Percentiles rank a stretch among this genome's conserved stretches.
Evolutionary conservation across 2,329 filamentous ascomycete species (phyloP).

Genomic region (Ceratocystis destructans): DNA sequence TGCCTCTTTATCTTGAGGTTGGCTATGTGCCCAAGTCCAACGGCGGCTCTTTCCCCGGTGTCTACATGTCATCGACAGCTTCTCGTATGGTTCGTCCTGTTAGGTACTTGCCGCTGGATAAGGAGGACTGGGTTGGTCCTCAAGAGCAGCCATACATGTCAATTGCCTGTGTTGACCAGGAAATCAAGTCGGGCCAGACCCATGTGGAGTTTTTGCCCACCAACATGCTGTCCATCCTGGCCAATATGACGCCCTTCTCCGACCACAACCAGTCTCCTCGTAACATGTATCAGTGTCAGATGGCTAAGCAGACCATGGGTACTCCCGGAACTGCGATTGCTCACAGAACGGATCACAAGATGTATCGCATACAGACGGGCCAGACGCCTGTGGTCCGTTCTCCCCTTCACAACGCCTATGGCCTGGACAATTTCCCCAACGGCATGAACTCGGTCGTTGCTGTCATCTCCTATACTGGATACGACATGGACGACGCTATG

Average conservation of each 20-base stretch:
- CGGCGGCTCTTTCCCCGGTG: slow-evolving; percentile 87
- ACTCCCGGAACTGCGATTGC: slow-evolving; percentile 74
- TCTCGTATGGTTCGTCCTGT: slow-evolving; percentile 82
- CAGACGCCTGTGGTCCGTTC: slow-evolving; percentile 89
- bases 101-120: slow-evolving; percentile 78
- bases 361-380: slow-evolving; percentile 85
- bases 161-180: slow-evolving; percentile 78
- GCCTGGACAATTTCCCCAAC: slow-evolving; percentile 95
- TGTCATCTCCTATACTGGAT: slow-evolving; percentile 96
- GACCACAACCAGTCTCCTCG: slow-evolving; percentile 96
- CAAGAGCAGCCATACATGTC: slow-evolving; percentile 98
- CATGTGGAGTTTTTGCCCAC: slow-evolving; percentile 92
- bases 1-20: slow-evolving; percentile 77
- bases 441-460: slow-evolving; percentile 91
- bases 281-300: slow-evolving; percentile 99
- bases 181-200: slow-evolving; percentile 78
- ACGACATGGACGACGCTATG: slow-evolving; percentile 99
- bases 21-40: slow-evolving; percentile 79
- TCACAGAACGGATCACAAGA: slow-evolving; percentile 93
- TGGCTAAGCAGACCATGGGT: slow-evolving; percentile 99
- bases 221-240: slow-evolving; percentile 92
- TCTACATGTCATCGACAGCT: slow-evolving; percentile 82
- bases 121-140: slow-evolving; percentile 77
- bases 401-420: slow-evolving; percentile 88
- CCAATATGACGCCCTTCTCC: slow-evolving; percentile 97